phyloP scores from a whole-genome alignment of 768 basidiomycete genomes.

The Kwoniella europaea region DNA sequence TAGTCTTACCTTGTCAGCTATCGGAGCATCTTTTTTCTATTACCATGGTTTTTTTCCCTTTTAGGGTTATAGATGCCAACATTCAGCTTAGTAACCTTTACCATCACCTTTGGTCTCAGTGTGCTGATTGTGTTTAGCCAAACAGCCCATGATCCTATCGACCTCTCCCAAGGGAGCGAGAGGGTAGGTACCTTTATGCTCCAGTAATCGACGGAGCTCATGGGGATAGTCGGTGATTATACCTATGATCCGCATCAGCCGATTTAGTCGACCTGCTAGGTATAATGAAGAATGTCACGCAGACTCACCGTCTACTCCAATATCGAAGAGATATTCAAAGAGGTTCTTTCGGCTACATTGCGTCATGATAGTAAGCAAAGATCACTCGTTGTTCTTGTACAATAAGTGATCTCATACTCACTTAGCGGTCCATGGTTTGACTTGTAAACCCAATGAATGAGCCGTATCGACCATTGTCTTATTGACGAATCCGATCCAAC shows the following conservation, averaged over 20 bases:
- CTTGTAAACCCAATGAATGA: conserved; percentile 67
- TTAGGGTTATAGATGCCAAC: not conserved
- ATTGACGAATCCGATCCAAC: conserved; percentile 68
- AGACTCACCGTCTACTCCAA: conserved; percentile 68
- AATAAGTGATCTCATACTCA: conserved; percentile 10
- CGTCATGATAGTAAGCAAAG: not conserved
- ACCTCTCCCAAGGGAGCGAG: conserved; percentile 68
- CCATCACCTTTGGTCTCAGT: conserved; percentile 17
- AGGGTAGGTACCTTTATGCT: conserved; percentile 62
- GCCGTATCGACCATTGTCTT: conserved; percentile 71
- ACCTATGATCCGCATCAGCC: not conserved
- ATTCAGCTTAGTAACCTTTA: conserved; percentile 17
- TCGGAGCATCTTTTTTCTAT: not conserved
- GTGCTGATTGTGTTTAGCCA: conserved; percentile 62
- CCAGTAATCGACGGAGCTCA: conserved; percentile 65
- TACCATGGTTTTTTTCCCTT: not conserved
- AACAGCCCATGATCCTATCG: conserved; percentile 67
- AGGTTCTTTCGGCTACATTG: conserved; percentile 64
- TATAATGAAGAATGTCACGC: not conserved
- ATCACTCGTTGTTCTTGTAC: too few relatives aligned
- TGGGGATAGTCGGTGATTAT: conserved; percentile 78
- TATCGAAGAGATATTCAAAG: conserved; percentile 67
- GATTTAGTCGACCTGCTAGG: not conserved
- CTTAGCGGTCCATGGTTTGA: conserved; percentile 71
- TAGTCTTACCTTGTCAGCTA: not conserved